These are phyloP conservation scores for Trichosanthes cucumerina DNA, from an alignment of 306 rosid genomes.

Conservation along the genomic window DNA sequence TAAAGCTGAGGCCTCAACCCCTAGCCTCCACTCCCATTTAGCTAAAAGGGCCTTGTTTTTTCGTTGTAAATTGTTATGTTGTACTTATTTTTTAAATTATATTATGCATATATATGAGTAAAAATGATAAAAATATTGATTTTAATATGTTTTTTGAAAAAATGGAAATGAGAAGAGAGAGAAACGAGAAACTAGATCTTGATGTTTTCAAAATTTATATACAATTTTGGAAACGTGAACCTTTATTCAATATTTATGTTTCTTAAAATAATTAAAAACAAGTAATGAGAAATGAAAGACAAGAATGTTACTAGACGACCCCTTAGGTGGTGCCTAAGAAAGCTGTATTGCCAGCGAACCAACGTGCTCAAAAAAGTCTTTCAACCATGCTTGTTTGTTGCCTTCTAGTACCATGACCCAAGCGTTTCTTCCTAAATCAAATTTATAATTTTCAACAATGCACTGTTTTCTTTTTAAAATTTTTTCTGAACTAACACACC, in stretches of 20 bases:
- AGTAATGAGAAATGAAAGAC: background rate
- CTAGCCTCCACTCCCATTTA: too few relatives aligned
- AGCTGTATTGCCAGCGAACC: too few relatives aligned
- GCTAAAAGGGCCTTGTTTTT: too few relatives aligned
- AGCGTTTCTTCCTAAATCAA: background rate
- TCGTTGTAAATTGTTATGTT: background rate
- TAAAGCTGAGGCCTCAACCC: too few relatives aligned
- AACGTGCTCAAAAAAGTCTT: too few relatives aligned
- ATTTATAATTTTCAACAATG: background rate
- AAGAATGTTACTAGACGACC: background rate
- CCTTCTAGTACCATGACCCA: background rate
- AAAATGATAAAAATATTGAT: background rate
- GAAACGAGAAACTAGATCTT: background rate
- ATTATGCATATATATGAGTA: background rate
- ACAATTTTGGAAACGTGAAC: background rate
- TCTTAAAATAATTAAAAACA: background rate
- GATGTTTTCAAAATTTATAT: background rate
- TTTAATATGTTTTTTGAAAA: background rate
- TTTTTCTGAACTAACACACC: background rate
- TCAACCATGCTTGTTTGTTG: background rate
- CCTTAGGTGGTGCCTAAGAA: too few relatives aligned
- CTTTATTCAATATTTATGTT: background rate
- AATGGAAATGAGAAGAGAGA: background rate
- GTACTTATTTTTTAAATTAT: background rate
- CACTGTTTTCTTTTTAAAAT: background rate